Conservation (phyloP, 2,329 filamentous ascomycete genomes). For the Pyricularia sp. region DNA sequence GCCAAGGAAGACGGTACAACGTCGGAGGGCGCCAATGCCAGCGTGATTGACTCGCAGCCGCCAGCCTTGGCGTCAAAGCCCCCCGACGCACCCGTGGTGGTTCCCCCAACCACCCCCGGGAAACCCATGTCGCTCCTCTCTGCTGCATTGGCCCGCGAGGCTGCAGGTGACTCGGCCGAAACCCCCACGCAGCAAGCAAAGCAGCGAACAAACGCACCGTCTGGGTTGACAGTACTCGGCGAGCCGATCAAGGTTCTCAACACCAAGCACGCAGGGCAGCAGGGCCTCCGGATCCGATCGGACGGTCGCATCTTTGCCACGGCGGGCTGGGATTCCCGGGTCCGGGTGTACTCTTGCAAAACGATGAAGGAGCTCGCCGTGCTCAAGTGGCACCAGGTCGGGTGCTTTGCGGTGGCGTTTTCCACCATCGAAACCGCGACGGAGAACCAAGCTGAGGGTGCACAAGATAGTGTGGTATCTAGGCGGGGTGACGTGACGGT, state of each 20-base stretch:
- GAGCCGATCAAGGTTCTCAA: constrained; percentile 53
- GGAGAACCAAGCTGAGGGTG: background rate
- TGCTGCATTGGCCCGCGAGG: constrained; percentile 14
- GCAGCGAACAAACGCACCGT: constrained; percentile 5
- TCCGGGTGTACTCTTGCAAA: constrained; percentile 73
- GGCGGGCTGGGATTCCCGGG: constrained; percentile 80
- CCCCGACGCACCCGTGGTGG: background rate
- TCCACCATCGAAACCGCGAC: constrained; percentile 28
- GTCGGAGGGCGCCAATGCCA: background rate
- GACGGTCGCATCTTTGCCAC: constrained; percentile 82
- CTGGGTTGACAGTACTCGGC: constrained; percentile 14
- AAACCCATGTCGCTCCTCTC: constrained; percentile 18
- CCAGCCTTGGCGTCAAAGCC: background rate
- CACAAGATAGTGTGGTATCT: constrained; percentile 10
- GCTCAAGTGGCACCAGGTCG: constrained; percentile 86
- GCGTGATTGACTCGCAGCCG: background rate
- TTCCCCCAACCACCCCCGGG: background rate
- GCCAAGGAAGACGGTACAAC: background rate
- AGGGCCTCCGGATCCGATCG: constrained; percentile 65
- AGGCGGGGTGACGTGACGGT: constrained; percentile 35
- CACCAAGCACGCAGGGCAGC: constrained; percentile 87
- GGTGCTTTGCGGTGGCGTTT: constrained; percentile 76
- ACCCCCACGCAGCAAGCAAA: constrained; percentile 1
- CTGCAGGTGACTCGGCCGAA: background rate
- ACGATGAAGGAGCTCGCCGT: constrained; percentile 83